Percentiles rank a stretch among this genome's conserved stretches.
These are phyloP conservation scores for Candida awuae DNA, from an alignment of 805 yeast genomes.

Conservation along the genomic window DNA sequence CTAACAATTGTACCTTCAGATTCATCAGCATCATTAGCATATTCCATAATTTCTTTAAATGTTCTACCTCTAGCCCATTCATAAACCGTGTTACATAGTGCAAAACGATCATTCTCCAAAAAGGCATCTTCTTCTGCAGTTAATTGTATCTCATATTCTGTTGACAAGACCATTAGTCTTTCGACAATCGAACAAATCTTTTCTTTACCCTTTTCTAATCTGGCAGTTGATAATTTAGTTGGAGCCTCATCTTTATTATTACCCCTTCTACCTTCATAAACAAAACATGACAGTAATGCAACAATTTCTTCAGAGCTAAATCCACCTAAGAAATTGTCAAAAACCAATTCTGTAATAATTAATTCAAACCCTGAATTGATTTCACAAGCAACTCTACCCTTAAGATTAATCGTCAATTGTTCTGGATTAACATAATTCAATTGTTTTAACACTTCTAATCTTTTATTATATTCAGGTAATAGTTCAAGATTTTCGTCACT, in stretches of 20 bases:
- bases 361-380: conserved; percentile 87
- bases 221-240: conserved; percentile 48
- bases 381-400: conserved; percentile 88
- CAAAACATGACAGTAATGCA: conserved; percentile 87
- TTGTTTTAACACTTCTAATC: conserved; percentile 68
- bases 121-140: conserved; percentile 84
- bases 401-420: conserved; percentile 62
- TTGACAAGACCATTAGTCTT: conserved; percentile 52
- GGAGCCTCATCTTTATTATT: conserved; percentile 49
- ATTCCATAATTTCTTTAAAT: conserved; percentile 82
- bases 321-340: conserved; percentile 87
- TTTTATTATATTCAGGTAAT: conserved; percentile 88
- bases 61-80: conserved; percentile 97
- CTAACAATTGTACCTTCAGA: conserved; percentile 92
- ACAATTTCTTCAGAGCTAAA: conserved; percentile 95
- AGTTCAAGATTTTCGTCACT: conserved; percentile 85
- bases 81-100: conserved; percentile 85
- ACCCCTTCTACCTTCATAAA: conserved; percentile 66
- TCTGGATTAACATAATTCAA: conserved; percentile 73
- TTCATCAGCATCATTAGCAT: conserved; percentile 65
- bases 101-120: conserved; percentile 76
- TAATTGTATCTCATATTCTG: conserved; percentile 60
- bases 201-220: conserved; percentile 62
- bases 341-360: conserved; percentile 76
- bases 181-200: conserved; percentile 66